Conservation (phyloP, 2,329 filamentous ascomycete species). For the Colletotrichum navitas region DNA sequence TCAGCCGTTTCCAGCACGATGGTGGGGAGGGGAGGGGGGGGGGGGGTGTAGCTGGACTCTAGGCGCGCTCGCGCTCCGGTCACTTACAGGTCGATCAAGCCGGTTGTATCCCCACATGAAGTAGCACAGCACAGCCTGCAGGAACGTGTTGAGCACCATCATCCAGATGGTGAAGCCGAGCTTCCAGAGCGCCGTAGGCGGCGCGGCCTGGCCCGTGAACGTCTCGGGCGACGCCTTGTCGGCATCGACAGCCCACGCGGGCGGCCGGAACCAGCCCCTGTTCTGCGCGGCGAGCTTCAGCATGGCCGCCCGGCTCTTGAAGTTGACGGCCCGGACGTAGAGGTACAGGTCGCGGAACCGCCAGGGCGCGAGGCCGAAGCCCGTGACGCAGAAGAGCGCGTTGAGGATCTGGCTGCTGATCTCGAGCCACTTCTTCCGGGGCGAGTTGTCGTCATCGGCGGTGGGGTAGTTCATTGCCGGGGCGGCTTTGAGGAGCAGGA, state of each 20-base stretch:
- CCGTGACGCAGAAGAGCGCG: conserved; percentile 87
- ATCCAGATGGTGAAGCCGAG: conserved; percentile 46
- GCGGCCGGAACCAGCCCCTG: conserved; percentile 47
- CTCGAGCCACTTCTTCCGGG: conserved; percentile 43
- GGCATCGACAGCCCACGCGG: conserved; percentile 44
- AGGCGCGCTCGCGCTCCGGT: not conserved
- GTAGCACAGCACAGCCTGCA: conserved; percentile 45
- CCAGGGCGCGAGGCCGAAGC: conserved; percentile 88
- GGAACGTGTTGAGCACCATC: conserved; percentile 45
- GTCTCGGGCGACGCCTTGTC: conserved; percentile 38
- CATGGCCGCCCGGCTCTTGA: conserved; percentile 44
- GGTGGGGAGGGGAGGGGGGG: too few species aligned
- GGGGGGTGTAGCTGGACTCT: too few species aligned
- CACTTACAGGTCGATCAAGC: conserved; percentile 45
- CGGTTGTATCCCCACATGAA: conserved; percentile 48
- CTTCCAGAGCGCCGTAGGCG: conserved; percentile 46
- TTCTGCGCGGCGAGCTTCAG: conserved; percentile 44
- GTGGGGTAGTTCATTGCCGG: conserved; percentile 44
- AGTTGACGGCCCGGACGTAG: conserved; percentile 43
- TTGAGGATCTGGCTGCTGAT: conserved; percentile 58
- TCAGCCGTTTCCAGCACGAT: not conserved
- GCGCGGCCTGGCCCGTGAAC: conserved; percentile 43
- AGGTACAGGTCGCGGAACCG: conserved; percentile 44
- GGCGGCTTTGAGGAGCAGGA: conserved; percentile 46
- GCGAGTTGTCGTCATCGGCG: conserved; percentile 42